Conservation (phyloP, 2,329 filamentous ascomycete genomes). For the Colletotrichum noveboracense region DNA sequence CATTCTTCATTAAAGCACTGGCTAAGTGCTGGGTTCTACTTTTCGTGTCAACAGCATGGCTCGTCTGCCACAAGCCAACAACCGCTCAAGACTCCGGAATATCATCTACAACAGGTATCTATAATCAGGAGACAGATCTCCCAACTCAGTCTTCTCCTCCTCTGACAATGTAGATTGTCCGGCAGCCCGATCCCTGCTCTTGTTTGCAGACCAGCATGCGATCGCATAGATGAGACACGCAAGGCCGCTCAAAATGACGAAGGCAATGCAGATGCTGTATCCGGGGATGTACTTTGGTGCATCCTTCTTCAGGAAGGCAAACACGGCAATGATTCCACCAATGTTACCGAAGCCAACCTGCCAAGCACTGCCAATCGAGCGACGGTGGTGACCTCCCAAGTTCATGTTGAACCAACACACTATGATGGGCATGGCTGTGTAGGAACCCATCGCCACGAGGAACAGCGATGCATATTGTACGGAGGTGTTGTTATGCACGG, state of each 20-base stretch:
- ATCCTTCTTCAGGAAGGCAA: conserved; percentile 70
- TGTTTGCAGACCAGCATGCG: conserved; percentile 66
- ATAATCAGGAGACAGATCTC: conserved; percentile 65
- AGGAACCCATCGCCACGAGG: conserved; percentile 79
- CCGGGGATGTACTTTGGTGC: conserved; percentile 73
- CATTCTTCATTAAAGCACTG: background rate
- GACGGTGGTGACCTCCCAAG: conserved; percentile 72
- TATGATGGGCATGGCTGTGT: conserved; percentile 88
- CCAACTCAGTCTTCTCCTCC: conserved; percentile 65
- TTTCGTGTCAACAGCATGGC: background rate
- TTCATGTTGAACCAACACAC: conserved; percentile 88
- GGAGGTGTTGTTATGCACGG: conserved; percentile 68
- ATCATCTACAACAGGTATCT: conserved; percentile 55
- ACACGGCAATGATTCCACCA: conserved; percentile 80
- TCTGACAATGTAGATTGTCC: conserved; percentile 54
- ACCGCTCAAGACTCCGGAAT: background rate
- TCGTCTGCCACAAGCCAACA: background rate
- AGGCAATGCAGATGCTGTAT: conserved; percentile 79
- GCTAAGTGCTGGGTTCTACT: background rate
- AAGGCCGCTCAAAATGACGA: conserved; percentile 70
- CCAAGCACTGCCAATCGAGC: conserved; percentile 76
- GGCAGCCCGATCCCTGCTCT: conserved; percentile 56
- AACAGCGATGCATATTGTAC: conserved; percentile 83
- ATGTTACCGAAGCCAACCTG: conserved; percentile 82
- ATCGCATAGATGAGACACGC: conserved; percentile 65